Evolutionary conservation across 2,329 filamentous ascomycete species (phyloP).

Genomic region (Zasmidium angulare): DNA sequence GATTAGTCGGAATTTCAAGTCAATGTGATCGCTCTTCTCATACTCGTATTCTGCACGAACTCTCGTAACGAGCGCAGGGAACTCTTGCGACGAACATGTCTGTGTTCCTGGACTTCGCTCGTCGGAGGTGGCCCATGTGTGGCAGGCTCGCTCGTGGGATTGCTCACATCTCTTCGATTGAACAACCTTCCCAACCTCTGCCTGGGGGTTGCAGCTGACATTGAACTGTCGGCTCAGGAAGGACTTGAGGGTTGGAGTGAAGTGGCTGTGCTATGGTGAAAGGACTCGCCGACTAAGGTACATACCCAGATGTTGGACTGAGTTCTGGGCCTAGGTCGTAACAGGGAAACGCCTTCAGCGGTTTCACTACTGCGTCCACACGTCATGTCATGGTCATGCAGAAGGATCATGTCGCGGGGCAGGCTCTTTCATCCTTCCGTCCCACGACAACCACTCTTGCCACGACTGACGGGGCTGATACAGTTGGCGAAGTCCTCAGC

Average conservation of each 20-base stretch:
- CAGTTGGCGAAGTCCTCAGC: not conserved
- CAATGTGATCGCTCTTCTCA: not conserved
- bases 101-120: not conserved
- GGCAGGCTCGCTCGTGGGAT: conserved; percentile 1
- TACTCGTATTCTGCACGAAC: conserved; percentile 49
- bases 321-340: not conserved
- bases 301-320: not conserved
- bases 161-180: conserved; percentile 1
- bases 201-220: not conserved
- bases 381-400: not conserved
- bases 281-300: not conserved
- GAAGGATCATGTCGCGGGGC: not conserved
- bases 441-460: not conserved
- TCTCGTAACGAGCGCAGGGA: conserved; percentile 2
- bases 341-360: too few relatives aligned
- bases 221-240: not conserved
- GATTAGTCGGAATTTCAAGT: not conserved
- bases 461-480: not conserved
- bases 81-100: not conserved
- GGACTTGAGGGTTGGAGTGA: not conserved
- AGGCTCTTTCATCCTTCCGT: not conserved
- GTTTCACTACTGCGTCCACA: too few relatives aligned
- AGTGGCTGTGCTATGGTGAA: not conserved
- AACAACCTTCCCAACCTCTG: conserved; percentile 51
- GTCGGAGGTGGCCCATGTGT: not conserved